Evolutionary conservation across 495 filamentous ascomycete species (phyloP).

Genomic region (Parathielavia appendiculata): DNA sequence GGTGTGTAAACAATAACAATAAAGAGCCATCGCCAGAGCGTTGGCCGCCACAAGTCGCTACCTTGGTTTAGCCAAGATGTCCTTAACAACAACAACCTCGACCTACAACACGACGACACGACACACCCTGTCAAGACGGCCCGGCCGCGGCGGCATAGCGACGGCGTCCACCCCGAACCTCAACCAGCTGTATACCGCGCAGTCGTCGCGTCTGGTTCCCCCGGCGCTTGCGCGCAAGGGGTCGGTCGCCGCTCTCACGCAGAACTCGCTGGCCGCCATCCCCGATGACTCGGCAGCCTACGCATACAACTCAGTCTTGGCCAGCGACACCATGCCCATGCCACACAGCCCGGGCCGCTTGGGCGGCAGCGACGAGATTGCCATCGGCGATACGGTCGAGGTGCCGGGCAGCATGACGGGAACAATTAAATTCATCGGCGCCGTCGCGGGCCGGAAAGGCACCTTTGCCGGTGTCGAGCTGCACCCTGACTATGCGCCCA

Average conservation of each 20-base stretch:
- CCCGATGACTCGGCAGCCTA: conserved; percentile 58
- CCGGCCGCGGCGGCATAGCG: conserved; percentile 41
- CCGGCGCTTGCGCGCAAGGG: conserved; percentile 57
- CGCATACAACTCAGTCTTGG: conserved; percentile 48
- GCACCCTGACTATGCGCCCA: conserved; percentile 66
- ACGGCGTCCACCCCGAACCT: conserved; percentile 58
- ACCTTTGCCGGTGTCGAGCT: conserved; percentile 94
- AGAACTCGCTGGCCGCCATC: conserved; percentile 53
- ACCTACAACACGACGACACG: conserved; percentile 72
- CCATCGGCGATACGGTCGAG: conserved; percentile 85
- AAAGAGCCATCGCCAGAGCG: conserved; percentile 18
- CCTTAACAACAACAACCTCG: conserved; percentile 42
- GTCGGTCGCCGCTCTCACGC: conserved; percentile 60
- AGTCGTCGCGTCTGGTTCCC: conserved; percentile 38
- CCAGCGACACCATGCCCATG: conserved; percentile 37
- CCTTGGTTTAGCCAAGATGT: conserved; percentile 25
- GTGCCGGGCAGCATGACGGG: conserved; percentile 94
- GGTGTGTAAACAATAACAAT: conserved; percentile 35
- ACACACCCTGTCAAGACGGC: conserved; percentile 51
- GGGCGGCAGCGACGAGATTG: conserved; percentile 42
- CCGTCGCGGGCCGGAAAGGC: conserved; percentile 83
- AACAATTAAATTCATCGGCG: conserved; percentile 80
- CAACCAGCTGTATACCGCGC: conserved; percentile 43
- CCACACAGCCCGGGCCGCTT: conserved; percentile 29
- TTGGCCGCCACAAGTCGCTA: conserved; percentile 16